Evolutionary conservation across 768 basidiomycete species (phyloP), one percentile per base, ranked within the genome.

Genomic region (Holtermannia corniformis): DNA sequence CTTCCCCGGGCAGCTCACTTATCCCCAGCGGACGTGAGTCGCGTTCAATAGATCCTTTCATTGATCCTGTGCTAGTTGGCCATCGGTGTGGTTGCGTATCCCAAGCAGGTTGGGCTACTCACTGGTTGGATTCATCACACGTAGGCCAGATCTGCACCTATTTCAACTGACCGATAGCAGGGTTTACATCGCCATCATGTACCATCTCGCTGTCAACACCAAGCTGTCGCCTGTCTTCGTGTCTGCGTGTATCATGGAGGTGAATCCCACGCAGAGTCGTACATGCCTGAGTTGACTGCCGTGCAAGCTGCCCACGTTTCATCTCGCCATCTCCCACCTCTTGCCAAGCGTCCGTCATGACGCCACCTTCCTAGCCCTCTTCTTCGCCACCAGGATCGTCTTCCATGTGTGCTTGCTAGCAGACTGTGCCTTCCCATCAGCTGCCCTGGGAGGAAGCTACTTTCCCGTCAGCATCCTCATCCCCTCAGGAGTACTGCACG

Each of bases 51-150:
- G 24, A 12, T 40, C 32, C 19, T 23, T 4, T 3, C 52, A n/a
- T 12, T 22, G 37, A n/a, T 11, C 10, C 7, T 5, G 7, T n/a
- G 26, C 12, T 77, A 81, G 68, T 64, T 81, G 46, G 54, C 72
- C 2, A 62, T 79, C 37, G 80, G 80, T 20, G 64, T 67, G 48
- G 25, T 77, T 47, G 73, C 76, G 57, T 81, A 81, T 62, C 75
- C 72, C 11, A 71, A 73, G 47, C 76, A 75, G 41, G 53, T 80
- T 50, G 78, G 77, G n/a, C 44, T 79, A 1, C 60, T 79, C 27
- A 78, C 77, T n/a, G 80, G 80, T 2, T 81, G 80, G 80, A 70
- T 79, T 20, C 79, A 81, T 49, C 78, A 79, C 51, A 61, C 49
- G 68, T 70, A 49, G 50, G 66, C 56, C 13, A 56, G 2, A 45